phyloP scores from a whole-genome alignment of 352 stramenopile genomes.

The Pythium monospermum region DNA sequence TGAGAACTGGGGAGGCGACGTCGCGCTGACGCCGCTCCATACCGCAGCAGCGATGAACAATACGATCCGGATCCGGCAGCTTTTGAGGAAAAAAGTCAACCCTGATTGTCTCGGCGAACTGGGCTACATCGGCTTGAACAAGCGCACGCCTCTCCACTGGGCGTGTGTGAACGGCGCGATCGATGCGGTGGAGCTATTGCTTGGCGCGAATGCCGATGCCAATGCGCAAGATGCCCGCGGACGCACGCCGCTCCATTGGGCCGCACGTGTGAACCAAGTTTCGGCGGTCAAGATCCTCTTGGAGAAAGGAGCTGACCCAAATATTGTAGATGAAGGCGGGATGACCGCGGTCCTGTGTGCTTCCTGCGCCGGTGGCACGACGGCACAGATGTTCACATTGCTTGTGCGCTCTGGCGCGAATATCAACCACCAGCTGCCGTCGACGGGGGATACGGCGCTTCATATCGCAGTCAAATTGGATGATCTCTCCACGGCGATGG shows the following conservation, averaged over 20 bases:
- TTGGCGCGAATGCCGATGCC: constrained; percentile 52
- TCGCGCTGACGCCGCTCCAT: constrained; percentile 76
- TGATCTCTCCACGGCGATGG: constrained; percentile 63
- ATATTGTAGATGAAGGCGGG: constrained; percentile 64
- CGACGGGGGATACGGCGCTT: constrained; percentile 64
- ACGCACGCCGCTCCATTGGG: constrained; percentile 71
- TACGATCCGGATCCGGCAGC: constrained; percentile 45
- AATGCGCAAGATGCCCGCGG: constrained; percentile 66
- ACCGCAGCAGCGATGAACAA: constrained; percentile 70
- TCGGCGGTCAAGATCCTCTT: constrained; percentile 60
- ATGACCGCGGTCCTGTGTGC: constrained; percentile 79
- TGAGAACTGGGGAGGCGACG: constrained; percentile 77
- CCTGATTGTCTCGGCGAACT: constrained; percentile 75
- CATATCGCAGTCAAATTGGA: constrained; percentile 81
- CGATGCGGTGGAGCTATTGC: constrained; percentile 48
- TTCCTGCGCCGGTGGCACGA: constrained; percentile 61
- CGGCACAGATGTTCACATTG: constrained; percentile 64
- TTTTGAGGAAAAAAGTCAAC: constrained; percentile 66
- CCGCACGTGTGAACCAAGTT: constrained; percentile 66
- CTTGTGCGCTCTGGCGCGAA: constrained; percentile 56
- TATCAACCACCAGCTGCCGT: constrained; percentile 69
- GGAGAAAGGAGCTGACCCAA: constrained; percentile 46
- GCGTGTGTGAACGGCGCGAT: constrained; percentile 65
- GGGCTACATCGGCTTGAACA: constrained; percentile 76
- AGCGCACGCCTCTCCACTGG: constrained; percentile 77